Percentiles rank a stretch among this genome's conserved stretches.
These are phyloP conservation scores for Aspergillus sclerotioniger DNA, from an alignment of 495 filamentous ascomycete species.

Conservation along the genomic window DNA sequence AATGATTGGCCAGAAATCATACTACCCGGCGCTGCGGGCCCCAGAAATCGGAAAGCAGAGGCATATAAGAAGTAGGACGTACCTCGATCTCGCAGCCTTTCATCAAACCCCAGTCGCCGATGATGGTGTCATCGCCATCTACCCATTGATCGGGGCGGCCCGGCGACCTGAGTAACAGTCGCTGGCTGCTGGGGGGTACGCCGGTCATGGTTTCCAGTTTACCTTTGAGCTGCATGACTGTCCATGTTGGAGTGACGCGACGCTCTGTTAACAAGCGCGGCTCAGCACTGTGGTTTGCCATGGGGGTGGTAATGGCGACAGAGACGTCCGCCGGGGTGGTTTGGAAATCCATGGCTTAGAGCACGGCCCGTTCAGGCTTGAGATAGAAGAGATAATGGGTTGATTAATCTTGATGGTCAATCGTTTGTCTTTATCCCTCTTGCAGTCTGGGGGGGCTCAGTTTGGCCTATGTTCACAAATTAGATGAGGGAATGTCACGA, in stretches of 20 bases:
- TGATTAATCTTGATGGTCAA: too few species aligned
- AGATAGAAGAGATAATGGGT: not conserved
- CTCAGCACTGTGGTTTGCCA: slow-evolving; percentile 66
- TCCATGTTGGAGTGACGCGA: slow-evolving; percentile 90
- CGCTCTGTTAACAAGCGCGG: slow-evolving; percentile 77
- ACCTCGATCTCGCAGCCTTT: slow-evolving; percentile 48
- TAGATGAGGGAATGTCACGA: too few species aligned
- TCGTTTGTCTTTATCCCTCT: too few species aligned
- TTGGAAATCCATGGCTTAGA: slow-evolving; percentile 40
- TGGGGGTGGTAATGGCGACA: slow-evolving; percentile 76
- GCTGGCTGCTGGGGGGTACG: slow-evolving; percentile 77
- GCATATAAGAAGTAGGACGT: slow-evolving; percentile 8
- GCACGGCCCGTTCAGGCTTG: not conserved
- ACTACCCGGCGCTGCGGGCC: too few species aligned
- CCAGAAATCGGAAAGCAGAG: not conserved
- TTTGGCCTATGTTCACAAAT: too few species aligned
- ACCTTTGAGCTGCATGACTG: slow-evolving; percentile 75
- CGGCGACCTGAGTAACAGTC: slow-evolving; percentile 49
- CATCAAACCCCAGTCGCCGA: slow-evolving; percentile 40
- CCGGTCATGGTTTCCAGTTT: slow-evolving; percentile 95
- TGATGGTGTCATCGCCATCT: slow-evolving; percentile 32
- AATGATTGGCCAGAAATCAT: too few species aligned
- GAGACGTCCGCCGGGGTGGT: slow-evolving; percentile 75
- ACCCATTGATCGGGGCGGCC: slow-evolving; percentile 40
- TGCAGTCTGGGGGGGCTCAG: too few species aligned